phyloP scores from a whole-genome alignment of 192 early-diverging fungal species.

The Backusella sp. region DNA sequence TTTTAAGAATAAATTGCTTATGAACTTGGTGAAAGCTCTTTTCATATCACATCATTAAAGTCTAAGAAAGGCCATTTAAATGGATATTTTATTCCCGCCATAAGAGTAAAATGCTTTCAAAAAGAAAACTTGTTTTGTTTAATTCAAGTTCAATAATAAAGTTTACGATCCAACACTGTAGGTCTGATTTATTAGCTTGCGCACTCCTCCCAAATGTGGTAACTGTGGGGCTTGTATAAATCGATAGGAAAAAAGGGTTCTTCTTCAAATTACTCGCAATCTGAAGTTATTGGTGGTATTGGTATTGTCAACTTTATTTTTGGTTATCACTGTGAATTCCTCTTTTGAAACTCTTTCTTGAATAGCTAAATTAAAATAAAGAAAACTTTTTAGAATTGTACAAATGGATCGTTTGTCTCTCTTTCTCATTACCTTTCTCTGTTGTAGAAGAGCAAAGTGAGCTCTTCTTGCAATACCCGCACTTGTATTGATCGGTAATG shows the following conservation, averaged over 20 bases:
- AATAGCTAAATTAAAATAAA: no score
- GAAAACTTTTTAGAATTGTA: no score
- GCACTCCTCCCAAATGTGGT: not conserved
- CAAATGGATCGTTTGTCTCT: not conserved
- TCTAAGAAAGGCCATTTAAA: not conserved
- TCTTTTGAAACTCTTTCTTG: not conserved
- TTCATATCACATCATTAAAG: not conserved
- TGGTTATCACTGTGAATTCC: not conserved
- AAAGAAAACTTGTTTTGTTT: not conserved
- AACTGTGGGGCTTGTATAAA: not conserved
- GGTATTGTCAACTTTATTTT: not conserved
- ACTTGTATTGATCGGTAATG: slow-evolving; percentile 84
- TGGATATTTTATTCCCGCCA: not conserved
- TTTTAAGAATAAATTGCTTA: not conserved
- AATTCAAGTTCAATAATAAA: not conserved
- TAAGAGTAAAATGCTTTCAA: not conserved
- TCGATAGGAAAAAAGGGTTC: not conserved
- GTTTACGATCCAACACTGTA: not conserved
- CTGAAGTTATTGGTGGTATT: not conserved
- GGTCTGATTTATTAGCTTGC: not conserved
- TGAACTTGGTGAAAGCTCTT: not conserved
- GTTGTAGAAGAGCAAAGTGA: not conserved
- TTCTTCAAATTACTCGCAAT: not conserved
- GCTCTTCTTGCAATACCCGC: slow-evolving; percentile 66
- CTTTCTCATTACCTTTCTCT: no score